Conservation (phyloP, 2,329 filamentous ascomycete species). For the Cladobotryum protrusum region DNA sequence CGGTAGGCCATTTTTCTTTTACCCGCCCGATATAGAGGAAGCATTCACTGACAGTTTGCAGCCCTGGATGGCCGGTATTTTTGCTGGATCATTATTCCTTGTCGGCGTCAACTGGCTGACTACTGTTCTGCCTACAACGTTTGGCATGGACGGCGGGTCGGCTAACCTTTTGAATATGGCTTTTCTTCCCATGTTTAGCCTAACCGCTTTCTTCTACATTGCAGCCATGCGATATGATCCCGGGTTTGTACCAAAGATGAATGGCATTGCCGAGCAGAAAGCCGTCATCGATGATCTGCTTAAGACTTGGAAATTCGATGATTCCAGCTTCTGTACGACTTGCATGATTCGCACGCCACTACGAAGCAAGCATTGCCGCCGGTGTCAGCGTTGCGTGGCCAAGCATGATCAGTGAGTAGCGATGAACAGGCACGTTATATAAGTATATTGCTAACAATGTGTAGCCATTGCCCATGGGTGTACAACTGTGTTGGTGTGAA, state of each 20-base stretch:
- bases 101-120: constrained; percentile 71
- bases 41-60: constrained; percentile 25
- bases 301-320: constrained; percentile 81
- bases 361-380: constrained; percentile 90
- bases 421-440: too few species aligned
- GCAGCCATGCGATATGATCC: constrained; percentile 83
- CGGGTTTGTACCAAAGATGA: constrained; percentile 85
- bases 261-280: constrained; percentile 84
- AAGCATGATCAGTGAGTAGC: constrained; percentile 85
- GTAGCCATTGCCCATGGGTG: constrained; percentile 93
- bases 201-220: constrained; percentile 81
- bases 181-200: constrained; percentile 57
- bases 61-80: constrained; percentile 92
- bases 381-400: constrained; percentile 86
- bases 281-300: constrained; percentile 83
- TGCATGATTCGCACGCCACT: constrained; percentile 94
- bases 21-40: background rate
- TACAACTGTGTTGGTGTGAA: constrained; percentile 94
- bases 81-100: constrained; percentile 79
- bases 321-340: constrained; percentile 84
- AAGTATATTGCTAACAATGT: constrained; percentile 14
- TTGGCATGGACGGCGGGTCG: constrained; percentile 12
- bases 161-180: constrained; percentile 68
- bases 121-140: constrained; percentile 54
- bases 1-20: constrained; percentile 47